phyloP scores from a whole-genome alignment of 345 rosid genomes.

The Sisymbrium irio region DNA sequence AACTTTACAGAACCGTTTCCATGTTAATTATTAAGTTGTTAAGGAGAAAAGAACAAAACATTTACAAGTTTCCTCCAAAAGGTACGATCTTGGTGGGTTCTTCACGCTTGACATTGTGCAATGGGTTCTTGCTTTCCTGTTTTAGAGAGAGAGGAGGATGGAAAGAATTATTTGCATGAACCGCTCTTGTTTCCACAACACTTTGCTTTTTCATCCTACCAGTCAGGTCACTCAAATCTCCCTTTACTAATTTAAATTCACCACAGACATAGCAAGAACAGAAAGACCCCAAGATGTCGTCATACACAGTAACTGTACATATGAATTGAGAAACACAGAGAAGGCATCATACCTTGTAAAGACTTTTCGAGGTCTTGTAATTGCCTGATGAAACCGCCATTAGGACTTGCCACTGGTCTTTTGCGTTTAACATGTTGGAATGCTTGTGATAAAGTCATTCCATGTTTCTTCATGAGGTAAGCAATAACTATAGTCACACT shows the following conservation, averaged over 20 bases:
- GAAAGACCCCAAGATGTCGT: not conserved
- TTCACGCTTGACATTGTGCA: constrained; percentile 27
- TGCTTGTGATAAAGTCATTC: constrained; percentile 62
- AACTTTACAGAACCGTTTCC: not conserved
- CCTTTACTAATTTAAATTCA: not conserved
- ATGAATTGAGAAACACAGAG: not conserved
- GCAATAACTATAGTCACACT: constrained; percentile 76
- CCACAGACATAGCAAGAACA: not conserved
- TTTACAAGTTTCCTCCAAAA: constrained; percentile 16
- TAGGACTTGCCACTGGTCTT: constrained; percentile 59
- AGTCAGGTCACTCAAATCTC: not conserved
- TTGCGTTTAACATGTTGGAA: constrained; percentile 51
- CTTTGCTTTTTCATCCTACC: not conserved
- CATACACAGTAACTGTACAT: not conserved
- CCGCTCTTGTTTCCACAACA: not conserved
- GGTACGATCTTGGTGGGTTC: not conserved
- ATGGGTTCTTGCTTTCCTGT: constrained; percentile 20
- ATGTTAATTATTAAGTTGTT: not conserved
- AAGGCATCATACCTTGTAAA: constrained; percentile 38
- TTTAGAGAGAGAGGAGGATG: constrained; percentile 13
- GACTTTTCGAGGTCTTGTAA: constrained; percentile 46
- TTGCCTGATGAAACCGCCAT: constrained; percentile 55
- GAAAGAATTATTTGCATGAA: constrained; percentile 1
- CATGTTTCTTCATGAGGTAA: constrained; percentile 65
- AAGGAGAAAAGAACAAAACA: constrained; percentile 26